Evolutionary conservation across 305 asterid genomes (phyloP).

Genomic region (Andrographis paniculata): DNA sequence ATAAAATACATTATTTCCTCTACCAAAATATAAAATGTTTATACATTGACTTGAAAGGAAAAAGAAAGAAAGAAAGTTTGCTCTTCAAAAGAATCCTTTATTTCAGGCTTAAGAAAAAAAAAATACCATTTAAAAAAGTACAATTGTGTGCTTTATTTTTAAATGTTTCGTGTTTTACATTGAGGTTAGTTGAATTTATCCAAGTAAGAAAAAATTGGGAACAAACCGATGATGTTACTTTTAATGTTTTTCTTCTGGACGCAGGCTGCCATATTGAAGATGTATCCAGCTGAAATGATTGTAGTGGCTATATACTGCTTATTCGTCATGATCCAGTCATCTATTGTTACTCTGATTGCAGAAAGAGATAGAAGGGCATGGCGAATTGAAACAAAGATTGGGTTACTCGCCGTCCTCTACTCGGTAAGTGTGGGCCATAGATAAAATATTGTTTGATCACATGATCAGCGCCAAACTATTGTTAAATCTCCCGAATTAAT

Average conservation of each 20-base stretch:
- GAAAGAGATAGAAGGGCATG: slow-evolving; percentile 32
- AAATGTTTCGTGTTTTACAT: not conserved
- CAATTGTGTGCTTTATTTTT: too few species aligned
- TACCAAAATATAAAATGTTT: too few species aligned
- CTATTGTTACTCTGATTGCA: slow-evolving; percentile 35
- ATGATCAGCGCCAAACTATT: not conserved
- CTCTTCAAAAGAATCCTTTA: too few species aligned
- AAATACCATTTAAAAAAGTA: not conserved
- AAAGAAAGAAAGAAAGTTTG: too few species aligned
- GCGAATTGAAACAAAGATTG: slow-evolving; percentile 34
- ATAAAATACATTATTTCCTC: too few species aligned
- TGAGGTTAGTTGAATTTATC: too few species aligned
- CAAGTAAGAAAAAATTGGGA: too few species aligned
- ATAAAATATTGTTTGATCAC: not conserved
- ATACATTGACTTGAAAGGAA: too few species aligned
- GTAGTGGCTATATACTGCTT: slow-evolving; percentile 39
- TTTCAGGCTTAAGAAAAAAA: too few species aligned
- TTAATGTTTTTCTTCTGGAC: not conserved
- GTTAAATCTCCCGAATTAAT: not conserved
- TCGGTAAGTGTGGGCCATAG: slow-evolving; percentile 25
- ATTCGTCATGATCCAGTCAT: slow-evolving; percentile 41
- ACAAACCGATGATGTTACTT: too few species aligned
- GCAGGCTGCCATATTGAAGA: slow-evolving; percentile 44
- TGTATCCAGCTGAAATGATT: slow-evolving; percentile 42
- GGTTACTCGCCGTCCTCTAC: slow-evolving; percentile 32